Conservation (phyloP, 2,329 filamentous ascomycete species). For the Uncinocarpus reesii region DNA sequence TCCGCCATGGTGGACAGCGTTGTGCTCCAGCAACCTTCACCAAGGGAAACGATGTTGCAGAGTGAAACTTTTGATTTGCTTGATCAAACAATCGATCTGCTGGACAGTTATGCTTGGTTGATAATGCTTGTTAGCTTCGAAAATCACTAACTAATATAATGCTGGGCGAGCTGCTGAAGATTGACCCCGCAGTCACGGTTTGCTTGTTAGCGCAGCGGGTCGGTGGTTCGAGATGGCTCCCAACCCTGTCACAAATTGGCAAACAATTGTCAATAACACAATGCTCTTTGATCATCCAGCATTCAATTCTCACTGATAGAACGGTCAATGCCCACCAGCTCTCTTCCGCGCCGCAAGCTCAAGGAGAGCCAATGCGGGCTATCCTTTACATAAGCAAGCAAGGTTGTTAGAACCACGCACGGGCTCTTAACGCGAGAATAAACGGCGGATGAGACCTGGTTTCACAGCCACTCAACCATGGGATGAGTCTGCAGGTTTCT, state of each 20-base stretch:
- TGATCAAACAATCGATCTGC: neutral
- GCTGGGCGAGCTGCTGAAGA: neutral
- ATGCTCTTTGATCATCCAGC: neutral
- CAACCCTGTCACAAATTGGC: constrained; percentile 1
- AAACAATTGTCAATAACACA: neutral
- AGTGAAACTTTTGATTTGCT: neutral
- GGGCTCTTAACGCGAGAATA: neutral
- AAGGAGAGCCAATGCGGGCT: too few relatives aligned
- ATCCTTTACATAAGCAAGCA: neutral
- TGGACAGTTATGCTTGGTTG: neutral
- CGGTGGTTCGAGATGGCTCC: constrained; percentile 3
- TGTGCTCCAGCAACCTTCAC: too few relatives aligned
- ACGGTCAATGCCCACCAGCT: too few relatives aligned
- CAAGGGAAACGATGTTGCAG: neutral
- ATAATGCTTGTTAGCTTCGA: constrained; percentile 5
- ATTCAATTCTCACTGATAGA: too few relatives aligned
- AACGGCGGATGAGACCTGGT: constrained; percentile 6
- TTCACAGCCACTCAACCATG: constrained; percentile 10
- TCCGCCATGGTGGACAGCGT: constrained; percentile 49
- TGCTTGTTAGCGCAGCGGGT: neutral
- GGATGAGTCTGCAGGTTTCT: neutral
- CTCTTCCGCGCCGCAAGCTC: too few relatives aligned
- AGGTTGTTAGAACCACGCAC: constrained; percentile 1
- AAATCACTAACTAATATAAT: too few relatives aligned
- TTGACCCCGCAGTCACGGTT: constrained; percentile 1